Conservation (phyloP, 2,329 filamentous ascomycete species). For the Colletotrichum kahawae region DNA sequence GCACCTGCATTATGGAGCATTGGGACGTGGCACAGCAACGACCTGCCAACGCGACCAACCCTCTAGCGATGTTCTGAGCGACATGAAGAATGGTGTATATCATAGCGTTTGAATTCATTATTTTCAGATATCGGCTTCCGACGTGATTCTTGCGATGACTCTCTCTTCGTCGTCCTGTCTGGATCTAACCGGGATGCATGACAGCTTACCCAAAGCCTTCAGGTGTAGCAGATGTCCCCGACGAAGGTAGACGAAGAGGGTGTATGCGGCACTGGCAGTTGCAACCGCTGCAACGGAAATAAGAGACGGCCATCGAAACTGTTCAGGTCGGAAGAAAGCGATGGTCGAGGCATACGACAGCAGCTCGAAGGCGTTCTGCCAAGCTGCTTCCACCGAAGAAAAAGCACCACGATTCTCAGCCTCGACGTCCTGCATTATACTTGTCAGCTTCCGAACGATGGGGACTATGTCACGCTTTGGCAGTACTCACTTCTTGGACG, state of each 20-base stretch:
- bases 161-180: background rate
- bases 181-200: background rate
- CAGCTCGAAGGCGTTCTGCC: slow-evolving; percentile 75
- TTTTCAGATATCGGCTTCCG: background rate
- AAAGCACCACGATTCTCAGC: slow-evolving; percentile 67
- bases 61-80: background rate
- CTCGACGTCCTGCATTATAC: slow-evolving; percentile 52
- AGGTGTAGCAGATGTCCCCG: background rate
- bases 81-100: background rate
- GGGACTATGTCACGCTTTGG: background rate
- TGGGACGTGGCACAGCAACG: slow-evolving; percentile 19
- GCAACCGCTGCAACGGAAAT: slow-evolving; percentile 63
- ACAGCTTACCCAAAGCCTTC: background rate
- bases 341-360: slow-evolving; percentile 70
- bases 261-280: slow-evolving; percentile 54
- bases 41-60: slow-evolving; percentile 9
- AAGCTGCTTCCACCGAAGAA: slow-evolving; percentile 69
- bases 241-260: slow-evolving; percentile 27
- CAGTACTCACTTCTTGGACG: slow-evolving; percentile 58
- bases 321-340: slow-evolving; percentile 63
- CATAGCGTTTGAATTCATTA: background rate
- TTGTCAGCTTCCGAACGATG: background rate
- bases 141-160: background rate
- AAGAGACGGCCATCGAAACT: slow-evolving; percentile 68
- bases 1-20: slow-evolving; percentile 22